Evolutionary conservation across 2,329 filamentous ascomycete species (phyloP).

Genomic region (Talaromyces funiculosus): DNA sequence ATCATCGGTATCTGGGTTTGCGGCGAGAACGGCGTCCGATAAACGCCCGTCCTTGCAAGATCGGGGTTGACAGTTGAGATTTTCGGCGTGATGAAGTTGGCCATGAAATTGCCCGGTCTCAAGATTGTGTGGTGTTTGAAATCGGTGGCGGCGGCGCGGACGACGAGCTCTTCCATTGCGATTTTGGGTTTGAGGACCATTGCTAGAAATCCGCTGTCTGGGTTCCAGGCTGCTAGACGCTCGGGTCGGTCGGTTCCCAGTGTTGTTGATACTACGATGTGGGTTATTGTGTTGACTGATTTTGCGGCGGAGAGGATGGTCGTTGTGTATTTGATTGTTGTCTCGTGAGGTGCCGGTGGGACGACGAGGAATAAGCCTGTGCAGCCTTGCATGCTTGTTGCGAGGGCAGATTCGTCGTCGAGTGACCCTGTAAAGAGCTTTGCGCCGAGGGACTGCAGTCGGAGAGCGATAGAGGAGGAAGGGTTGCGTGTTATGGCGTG

Average conservation of each 20-base stretch:
- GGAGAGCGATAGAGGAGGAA: slow-evolving; percentile 21
- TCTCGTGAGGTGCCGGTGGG: slow-evolving; percentile 8
- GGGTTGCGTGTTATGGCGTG: slow-evolving; percentile 30
- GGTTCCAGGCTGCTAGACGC: slow-evolving; percentile 23
- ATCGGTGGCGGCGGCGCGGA: slow-evolving; percentile 28
- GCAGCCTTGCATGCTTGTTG: slow-evolving; percentile 26
- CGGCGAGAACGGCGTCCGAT: slow-evolving; percentile 31
- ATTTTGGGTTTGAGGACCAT: slow-evolving; percentile 37
- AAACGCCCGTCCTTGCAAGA: slow-evolving; percentile 35
- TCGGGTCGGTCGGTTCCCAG: slow-evolving; percentile 28
- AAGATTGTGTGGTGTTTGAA: slow-evolving; percentile 47
- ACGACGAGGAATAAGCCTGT: slow-evolving; percentile 26
- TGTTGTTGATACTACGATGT: slow-evolving; percentile 27
- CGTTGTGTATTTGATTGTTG: slow-evolving; percentile 25
- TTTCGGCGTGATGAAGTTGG: slow-evolving; percentile 45
- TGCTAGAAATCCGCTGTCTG: slow-evolving; percentile 21
- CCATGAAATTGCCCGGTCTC: slow-evolving; percentile 49
- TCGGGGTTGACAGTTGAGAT: slow-evolving; percentile 35
- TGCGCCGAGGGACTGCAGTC: slow-evolving; percentile 26
- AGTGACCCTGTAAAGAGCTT: slow-evolving; percentile 27
- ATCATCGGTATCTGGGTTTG: slow-evolving; percentile 40
- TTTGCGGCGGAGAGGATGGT: slow-evolving; percentile 23
- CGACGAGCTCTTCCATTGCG: slow-evolving; percentile 38
- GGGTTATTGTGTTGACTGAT: slow-evolving; percentile 23
- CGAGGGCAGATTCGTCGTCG: slow-evolving; percentile 24